Base-by-base conservation (phyloP, 108 stramenopile species). In the Skeletonema grethae region DNA sequence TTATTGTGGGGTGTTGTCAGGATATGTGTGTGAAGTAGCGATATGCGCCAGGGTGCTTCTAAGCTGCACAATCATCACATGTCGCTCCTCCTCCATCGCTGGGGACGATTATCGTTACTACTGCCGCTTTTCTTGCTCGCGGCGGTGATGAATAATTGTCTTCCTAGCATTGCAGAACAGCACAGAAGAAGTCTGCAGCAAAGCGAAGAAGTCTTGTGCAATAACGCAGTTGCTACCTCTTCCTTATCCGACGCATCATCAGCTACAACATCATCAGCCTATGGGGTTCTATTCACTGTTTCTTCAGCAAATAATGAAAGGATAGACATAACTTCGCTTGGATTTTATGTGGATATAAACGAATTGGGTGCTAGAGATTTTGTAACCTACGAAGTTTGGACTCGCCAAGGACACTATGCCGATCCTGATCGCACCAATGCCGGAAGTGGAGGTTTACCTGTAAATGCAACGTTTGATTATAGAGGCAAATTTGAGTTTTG, bases 221-320 rank as follows among this genome's bases (percentile, higher is more conserved):
- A 53, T 9, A 53, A 53, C 22, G 50, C 50, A 22, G 50, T 53
- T 20, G 22, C 16, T 22, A 53, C 50, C 6, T 53, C 50, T 24
- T 53, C 50, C 50, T 53, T 22, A 8, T 53, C 50, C 1, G 5
- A 53, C 50, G 7, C 50, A 20, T 18, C 18, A 7, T 18, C 50
- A 15, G 30, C 65, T 50, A 12, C 65, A 24, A 0, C 13, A 41
- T 13, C 36, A 28, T 39, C 73, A n/a, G 61, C 64, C 3, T 59
- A 73, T 24, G 73, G 73, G 28, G 59, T 73, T 3, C 41, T 73
- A 31, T 73, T 73, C 64, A 73, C 73, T 34, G 28, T 73, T 13
- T 25, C 64, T 22, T 12, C 48, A 39, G 20, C 28, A 13, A 30
- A 25, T 28, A 64, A 63, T 63, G 53, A 65, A 15, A 39, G 7